phyloP scores from a whole-genome alignment of 2,329 filamentous ascomycete genomes.

The Claviceps capensis region DNA sequence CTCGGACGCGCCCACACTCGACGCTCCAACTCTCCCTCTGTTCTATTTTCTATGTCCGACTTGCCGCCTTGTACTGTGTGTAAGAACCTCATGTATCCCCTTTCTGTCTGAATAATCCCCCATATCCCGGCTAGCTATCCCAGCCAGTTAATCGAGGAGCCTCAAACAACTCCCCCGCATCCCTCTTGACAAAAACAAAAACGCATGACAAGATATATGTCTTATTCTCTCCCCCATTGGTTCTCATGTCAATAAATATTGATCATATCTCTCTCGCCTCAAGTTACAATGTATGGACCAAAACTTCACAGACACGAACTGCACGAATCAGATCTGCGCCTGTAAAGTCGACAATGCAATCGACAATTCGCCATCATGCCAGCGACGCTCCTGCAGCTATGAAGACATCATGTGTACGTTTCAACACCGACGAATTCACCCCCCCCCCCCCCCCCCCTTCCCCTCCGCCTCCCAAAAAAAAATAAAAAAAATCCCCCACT shows the following conservation, averaged over 20 bases:
- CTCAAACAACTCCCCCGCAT: background rate
- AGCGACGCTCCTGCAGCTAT: background rate
- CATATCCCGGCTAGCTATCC: too few relatives aligned
- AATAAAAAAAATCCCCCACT: background rate
- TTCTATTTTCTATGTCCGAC: background rate
- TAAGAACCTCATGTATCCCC: background rate
- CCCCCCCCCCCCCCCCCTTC: too few relatives aligned
- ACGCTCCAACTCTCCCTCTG: background rate
- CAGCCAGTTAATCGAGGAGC: too few relatives aligned
- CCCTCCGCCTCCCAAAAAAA: too few relatives aligned
- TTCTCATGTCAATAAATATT: too few relatives aligned
- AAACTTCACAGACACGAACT: background rate
- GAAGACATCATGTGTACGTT: conserved; percentile 1
- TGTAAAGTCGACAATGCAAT: conserved; percentile 2
- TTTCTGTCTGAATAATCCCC: too few relatives aligned
- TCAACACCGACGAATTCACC: background rate
- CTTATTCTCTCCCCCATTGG: background rate
- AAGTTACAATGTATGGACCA: background rate
- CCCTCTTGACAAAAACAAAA: too few relatives aligned
- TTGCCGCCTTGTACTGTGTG: conserved; percentile 2
- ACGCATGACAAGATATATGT: background rate
- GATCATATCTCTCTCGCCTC: too few relatives aligned
- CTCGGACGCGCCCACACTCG: background rate
- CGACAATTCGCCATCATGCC: background rate
- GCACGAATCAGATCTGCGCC: background rate